These are phyloP conservation scores for Xylaria scruposa DNA, from an alignment of 495 filamentous ascomycete genomes.

Conservation along the genomic window DNA sequence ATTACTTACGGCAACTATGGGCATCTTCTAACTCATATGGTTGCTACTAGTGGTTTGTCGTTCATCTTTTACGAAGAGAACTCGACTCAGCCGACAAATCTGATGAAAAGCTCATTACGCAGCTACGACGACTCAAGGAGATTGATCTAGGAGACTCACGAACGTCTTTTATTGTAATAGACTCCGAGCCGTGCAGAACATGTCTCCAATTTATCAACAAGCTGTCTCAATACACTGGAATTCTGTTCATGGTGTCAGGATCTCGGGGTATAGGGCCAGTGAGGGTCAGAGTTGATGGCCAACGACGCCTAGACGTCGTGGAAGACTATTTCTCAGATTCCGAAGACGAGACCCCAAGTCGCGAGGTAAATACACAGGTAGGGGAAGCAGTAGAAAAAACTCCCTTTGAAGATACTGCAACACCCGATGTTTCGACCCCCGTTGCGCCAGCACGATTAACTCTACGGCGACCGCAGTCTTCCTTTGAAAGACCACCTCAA, in stretches of 20 bases:
- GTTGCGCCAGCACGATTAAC: not conserved
- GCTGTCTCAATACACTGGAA: conserved; percentile 30
- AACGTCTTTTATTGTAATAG: conserved; percentile 30
- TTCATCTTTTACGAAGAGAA: conserved; percentile 20
- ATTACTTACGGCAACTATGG: no score
- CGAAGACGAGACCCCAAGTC: conserved; percentile 20
- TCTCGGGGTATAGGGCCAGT: conserved; percentile 32
- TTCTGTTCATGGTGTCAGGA: conserved; percentile 28
- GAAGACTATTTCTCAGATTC: conserved; percentile 26
- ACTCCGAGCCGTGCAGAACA: conserved; percentile 32
- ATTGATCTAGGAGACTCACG: conserved; percentile 24
- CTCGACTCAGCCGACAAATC: not conserved
- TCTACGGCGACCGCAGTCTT: not conserved
- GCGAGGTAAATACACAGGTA: not conserved
- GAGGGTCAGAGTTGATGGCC: conserved; percentile 25
- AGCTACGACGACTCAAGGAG: conserved; percentile 18
- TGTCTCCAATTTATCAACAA: conserved; percentile 33
- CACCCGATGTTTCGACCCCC: not conserved
- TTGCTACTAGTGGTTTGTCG: conserved; percentile 29
- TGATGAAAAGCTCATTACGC: conserved; percentile 22
- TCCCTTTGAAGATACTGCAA: not conserved
- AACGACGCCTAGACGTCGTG: conserved; percentile 29
- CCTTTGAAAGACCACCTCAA: not conserved
- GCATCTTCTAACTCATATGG: not conserved
- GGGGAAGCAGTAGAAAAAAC: not conserved